phyloP scores from a whole-genome alignment of 805 yeast species.

The Saturnispora hagleri region DNA sequence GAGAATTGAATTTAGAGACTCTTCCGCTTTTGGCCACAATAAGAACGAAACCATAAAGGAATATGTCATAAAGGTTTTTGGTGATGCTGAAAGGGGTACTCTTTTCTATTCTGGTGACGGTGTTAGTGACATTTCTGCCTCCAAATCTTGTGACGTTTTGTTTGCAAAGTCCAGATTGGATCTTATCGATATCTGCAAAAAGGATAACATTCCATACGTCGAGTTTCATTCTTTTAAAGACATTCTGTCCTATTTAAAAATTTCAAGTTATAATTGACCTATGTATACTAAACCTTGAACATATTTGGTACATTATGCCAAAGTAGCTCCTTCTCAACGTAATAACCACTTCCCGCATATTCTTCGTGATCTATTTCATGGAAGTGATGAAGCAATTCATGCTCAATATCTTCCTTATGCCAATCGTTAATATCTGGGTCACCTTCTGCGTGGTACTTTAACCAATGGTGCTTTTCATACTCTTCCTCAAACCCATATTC shows the following conservation, averaged over 20 bases:
- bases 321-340: slow-evolving; percentile 4
- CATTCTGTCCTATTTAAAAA: slow-evolving; percentile 51
- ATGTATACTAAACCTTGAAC: neutral
- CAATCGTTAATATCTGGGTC: slow-evolving; percentile 78
- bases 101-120: slow-evolving; percentile 96
- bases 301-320: slow-evolving; percentile 3
- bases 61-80: slow-evolving; percentile 25
- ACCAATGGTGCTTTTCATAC: slow-evolving; percentile 94
- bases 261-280: neutral
- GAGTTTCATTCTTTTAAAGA: slow-evolving; percentile 73
- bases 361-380: slow-evolving; percentile 57
- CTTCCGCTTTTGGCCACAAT: slow-evolving; percentile 88
- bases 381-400: slow-evolving; percentile 76
- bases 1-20: slow-evolving; percentile 82
- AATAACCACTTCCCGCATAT: slow-evolving; percentile 41
- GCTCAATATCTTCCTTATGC: slow-evolving; percentile 84
- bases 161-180: slow-evolving; percentile 93
- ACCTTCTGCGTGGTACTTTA: slow-evolving; percentile 58
- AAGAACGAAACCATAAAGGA: slow-evolving; percentile 71
- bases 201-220: slow-evolving; percentile 73
- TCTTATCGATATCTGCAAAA: slow-evolving; percentile 72
- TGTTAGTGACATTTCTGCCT: slow-evolving; percentile 90
- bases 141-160: slow-evolving; percentile 84
- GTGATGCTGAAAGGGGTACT: slow-evolving; percentile 38
- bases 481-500: slow-evolving; percentile 90